A percentile compares a stretch with the other conserved stretches of the same genome.
These are phyloP conservation scores for Acidiella bohemica DNA, from an alignment of 495 filamentous ascomycete genomes.

Conservation along the genomic window DNA sequence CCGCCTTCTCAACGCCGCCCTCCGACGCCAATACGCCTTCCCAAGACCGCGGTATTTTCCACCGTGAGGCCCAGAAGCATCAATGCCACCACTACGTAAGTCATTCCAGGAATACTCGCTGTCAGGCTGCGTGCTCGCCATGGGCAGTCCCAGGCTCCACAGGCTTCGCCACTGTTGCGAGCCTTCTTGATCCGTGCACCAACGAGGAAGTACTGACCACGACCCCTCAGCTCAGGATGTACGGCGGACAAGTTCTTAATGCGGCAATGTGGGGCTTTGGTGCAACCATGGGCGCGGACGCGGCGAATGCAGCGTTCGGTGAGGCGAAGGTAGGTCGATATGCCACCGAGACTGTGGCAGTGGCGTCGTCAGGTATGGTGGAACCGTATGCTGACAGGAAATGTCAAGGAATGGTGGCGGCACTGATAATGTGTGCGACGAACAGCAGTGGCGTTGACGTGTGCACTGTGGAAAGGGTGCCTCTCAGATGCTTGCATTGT, in stretches of 20 bases:
- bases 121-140: too few species aligned
- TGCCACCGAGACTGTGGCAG: neutral
- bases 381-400: neutral
- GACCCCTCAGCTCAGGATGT: too few species aligned
- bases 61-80: constrained; percentile 7
- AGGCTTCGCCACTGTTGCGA: too few species aligned
- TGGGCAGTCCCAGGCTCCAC: too few species aligned
- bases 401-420: constrained; percentile 6
- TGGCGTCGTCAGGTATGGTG: too few species aligned
- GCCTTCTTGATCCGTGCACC: too few species aligned
- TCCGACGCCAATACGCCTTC: constrained; percentile 12
- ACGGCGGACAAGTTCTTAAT: constrained; percentile 8
- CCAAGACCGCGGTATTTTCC: constrained; percentile 14
- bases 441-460: too few species aligned
- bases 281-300: constrained; percentile 9
- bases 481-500: too few species aligned
- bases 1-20: constrained; percentile 2
- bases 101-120: too few species aligned
- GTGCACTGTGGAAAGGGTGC: too few species aligned
- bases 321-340: constrained; percentile 11
- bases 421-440: too few species aligned
- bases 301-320: constrained; percentile 9
- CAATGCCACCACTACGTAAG: constrained; percentile 11
- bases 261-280: constrained; percentile 14
- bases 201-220: too few species aligned